Percentiles rank a stretch among this genome's conserved stretches.
phyloP scores from a whole-genome alignment of 2,329 filamentous ascomycete species.

The Exophiala spinifera region DNA sequence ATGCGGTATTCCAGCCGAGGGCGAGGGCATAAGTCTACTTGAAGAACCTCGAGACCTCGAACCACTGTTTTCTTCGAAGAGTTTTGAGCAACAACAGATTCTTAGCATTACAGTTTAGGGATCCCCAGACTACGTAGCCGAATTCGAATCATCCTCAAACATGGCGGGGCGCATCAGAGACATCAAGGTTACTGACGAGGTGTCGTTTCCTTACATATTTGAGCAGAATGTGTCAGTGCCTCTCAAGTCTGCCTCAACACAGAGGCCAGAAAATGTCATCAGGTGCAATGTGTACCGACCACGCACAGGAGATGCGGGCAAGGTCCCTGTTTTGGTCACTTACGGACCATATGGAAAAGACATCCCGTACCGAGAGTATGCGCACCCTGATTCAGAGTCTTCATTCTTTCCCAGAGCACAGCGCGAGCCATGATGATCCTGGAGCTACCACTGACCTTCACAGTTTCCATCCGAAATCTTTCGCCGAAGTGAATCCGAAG shows the following conservation, averaged over 20 bases:
- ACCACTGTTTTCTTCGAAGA: too few species aligned
- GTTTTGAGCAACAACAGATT: too few species aligned
- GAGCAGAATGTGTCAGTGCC: conserved; percentile 50
- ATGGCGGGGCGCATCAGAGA: conserved; percentile 21
- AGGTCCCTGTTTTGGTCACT: conserved; percentile 63
- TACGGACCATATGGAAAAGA: conserved; percentile 75
- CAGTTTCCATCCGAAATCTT: conserved; percentile 51
- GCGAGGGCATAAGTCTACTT: too few species aligned
- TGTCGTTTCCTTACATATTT: conserved; percentile 46
- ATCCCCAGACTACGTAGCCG: too few species aligned
- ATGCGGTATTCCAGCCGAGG: too few species aligned
- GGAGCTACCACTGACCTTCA: too few species aligned
- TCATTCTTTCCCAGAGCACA: too few species aligned
- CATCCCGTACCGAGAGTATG: conserved; percentile 55
- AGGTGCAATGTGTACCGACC: conserved; percentile 53
- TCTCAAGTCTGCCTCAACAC: conserved; percentile 40
- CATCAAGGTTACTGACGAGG: conserved; percentile 28
- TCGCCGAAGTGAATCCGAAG: conserved; percentile 51
- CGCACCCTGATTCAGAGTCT: too few species aligned
- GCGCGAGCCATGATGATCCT: too few species aligned
- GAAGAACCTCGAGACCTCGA: too few species aligned
- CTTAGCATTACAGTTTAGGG: too few species aligned
- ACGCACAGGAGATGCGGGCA: conserved; percentile 40
- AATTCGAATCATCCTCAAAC: too few species aligned
- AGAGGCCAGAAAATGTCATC: conserved; percentile 32